Evolutionary conservation across 306 rosid genomes (phyloP).

Genomic region (Pyrus pyrifolia): DNA sequence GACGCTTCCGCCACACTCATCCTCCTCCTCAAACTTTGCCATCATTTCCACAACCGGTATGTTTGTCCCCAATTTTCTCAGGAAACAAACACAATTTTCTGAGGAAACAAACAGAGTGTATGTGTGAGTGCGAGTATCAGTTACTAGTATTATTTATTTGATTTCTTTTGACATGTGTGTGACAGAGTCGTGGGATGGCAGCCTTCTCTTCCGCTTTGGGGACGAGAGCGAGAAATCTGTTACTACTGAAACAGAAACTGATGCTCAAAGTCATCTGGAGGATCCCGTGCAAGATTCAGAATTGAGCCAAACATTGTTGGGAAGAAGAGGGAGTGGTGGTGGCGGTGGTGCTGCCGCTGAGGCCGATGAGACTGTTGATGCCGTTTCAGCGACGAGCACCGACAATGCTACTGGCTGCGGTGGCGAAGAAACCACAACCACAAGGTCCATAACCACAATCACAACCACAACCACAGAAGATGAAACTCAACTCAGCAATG

Average conservation of each 20-base stretch:
- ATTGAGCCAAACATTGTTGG: background rate
- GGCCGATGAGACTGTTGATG: background rate
- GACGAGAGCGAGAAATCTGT: slow-evolving; percentile 31
- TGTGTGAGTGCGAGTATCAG: background rate
- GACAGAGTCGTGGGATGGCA: slow-evolving; percentile 59
- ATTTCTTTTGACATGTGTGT: background rate
- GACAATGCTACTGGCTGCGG: background rate
- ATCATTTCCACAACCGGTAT: slow-evolving; percentile 45
- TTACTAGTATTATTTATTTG: background rate
- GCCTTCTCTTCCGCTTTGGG: slow-evolving; percentile 47
- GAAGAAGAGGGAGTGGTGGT: background rate
- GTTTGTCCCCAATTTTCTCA: background rate
- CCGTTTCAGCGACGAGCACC: background rate
- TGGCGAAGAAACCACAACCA: background rate
- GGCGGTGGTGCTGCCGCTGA: background rate
- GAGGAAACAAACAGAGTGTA: no score
- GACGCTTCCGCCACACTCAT: slow-evolving; percentile 23
- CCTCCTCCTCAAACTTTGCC: slow-evolving; percentile 13
- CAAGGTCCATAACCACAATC: no score
- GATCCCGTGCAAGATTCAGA: background rate
- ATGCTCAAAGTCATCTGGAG: background rate
- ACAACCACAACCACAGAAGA: background rate
- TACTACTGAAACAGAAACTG: background rate
- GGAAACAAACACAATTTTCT: background rate
- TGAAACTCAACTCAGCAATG: background rate